These are phyloP conservation scores for Backusella morwellensis DNA, from an alignment of 192 early-diverging fungal genomes.

Conservation along the genomic window DNA sequence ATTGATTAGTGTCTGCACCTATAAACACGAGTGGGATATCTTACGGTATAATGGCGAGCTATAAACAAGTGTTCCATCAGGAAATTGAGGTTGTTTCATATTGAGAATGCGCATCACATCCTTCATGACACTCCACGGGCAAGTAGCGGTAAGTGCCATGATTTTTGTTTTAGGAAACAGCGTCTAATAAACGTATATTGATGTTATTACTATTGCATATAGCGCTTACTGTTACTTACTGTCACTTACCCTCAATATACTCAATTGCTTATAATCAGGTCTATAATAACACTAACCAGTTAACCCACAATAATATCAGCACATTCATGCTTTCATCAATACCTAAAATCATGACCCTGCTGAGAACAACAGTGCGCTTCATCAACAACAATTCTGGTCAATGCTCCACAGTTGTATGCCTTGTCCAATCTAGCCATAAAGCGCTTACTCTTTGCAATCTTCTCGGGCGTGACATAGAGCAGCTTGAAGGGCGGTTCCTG, in stretches of 20 bases:
- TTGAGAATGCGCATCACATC: constrained; percentile 53
- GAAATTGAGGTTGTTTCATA: constrained; percentile 32
- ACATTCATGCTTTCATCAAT: too few relatives aligned
- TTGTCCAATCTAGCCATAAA: constrained; percentile 54
- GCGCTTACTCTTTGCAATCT: constrained; percentile 71
- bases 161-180: constrained; percentile 63
- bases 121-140: constrained; percentile 50
- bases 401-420: constrained; percentile 49
- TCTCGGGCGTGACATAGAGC: constrained; percentile 90
- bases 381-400: constrained; percentile 91
- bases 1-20: neutral
- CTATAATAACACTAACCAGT: neutral
- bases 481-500: constrained; percentile 54
- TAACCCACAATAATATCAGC: neutral
- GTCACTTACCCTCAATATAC: constrained; percentile 20
- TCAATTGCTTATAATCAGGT: constrained; percentile 34
- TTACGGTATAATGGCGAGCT: constrained; percentile 18
- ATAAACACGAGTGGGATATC: neutral
- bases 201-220: neutral
- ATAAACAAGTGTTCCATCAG: neutral
- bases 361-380: constrained; percentile 96
- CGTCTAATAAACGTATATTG: constrained; percentile 10
- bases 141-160: constrained; percentile 81
- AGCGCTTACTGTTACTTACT: too few relatives aligned
- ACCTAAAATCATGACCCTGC: constrained; percentile 96